Evolutionary conservation across 2,329 filamentous ascomycete genomes (phyloP).

Genomic region (Anisogramma anomala): DNA sequence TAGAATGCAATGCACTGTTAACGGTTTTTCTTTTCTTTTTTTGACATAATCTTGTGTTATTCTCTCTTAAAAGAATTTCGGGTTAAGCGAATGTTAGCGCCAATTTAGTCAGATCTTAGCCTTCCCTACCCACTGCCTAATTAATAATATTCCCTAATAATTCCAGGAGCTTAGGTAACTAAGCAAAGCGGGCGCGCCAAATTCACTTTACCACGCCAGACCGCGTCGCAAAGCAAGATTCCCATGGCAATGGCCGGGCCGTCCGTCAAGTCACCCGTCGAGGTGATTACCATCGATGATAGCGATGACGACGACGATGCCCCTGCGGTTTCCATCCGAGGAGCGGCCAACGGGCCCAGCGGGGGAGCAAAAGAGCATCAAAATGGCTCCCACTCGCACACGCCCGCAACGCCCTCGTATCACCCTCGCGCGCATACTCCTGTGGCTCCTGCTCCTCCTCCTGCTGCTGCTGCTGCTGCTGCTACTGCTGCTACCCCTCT

Average conservation of each 20-base stretch:
- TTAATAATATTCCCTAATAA: background rate
- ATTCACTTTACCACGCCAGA: background rate
- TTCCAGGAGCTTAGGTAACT: background rate
- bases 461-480: background rate
- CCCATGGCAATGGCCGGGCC: slow-evolving; percentile 1
- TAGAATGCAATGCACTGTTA: too few species aligned
- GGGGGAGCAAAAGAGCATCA: too few species aligned
- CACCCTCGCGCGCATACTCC: background rate
- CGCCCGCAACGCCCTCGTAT: background rate
- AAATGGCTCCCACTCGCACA: too few species aligned
- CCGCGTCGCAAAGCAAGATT: background rate
- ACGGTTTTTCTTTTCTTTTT: too few species aligned
- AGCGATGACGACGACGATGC: slow-evolving; percentile 10
- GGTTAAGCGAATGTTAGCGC: too few species aligned
- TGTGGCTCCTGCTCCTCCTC: background rate
- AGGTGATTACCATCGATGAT: slow-evolving; percentile 23
- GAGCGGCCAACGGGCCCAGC: too few species aligned
- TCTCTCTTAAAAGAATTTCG: too few species aligned
- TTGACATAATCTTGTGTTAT: too few species aligned
- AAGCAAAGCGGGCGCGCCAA: too few species aligned
- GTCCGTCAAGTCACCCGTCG: background rate
- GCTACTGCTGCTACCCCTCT: background rate
- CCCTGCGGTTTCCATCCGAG: too few species aligned
- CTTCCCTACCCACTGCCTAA: too few species aligned
- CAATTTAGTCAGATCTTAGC: too few species aligned